A percentile compares a stretch with the other conserved stretches of the same genome.
These are phyloP conservation scores for Platanthera guangdongensis DNA, from an alignment of 106 monocot genomes.

Conservation along the genomic window DNA sequence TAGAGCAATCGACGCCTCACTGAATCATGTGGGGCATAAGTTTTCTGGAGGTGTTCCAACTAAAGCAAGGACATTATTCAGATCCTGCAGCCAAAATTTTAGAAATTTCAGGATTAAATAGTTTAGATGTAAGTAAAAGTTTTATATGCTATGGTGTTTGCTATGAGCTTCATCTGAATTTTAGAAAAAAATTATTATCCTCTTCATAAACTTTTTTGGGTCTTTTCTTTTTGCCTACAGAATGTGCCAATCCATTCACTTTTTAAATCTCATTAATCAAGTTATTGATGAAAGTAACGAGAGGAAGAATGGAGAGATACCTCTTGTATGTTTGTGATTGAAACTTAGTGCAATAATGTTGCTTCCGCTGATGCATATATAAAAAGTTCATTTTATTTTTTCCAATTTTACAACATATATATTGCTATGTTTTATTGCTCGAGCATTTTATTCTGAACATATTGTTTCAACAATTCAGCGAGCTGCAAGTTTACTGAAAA, in stretches of 20 bases:
- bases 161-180: background rate
- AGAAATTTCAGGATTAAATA: slow-evolving; percentile 78
- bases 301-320: slow-evolving; percentile 86
- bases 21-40: slow-evolving; percentile 38
- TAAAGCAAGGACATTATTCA: slow-evolving; percentile 57
- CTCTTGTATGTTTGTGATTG: slow-evolving; percentile 65
- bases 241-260: slow-evolving; percentile 84
- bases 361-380: background rate
- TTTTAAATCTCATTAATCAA: slow-evolving; percentile 54
- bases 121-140: slow-evolving; percentile 64
- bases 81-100: slow-evolving; percentile 65
- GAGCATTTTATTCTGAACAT: background rate
- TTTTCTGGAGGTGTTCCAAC: slow-evolving; percentile 71
- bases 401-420: background rate
- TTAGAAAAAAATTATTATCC: background rate
- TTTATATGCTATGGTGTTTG: slow-evolving; percentile 1
- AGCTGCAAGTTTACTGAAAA: slow-evolving; percentile 63
- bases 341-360: background rate
- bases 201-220: background rate
- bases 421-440: background rate
- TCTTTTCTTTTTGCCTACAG: slow-evolving; percentile 25
- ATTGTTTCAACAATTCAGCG: slow-evolving; percentile 29
- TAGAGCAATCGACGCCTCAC: background rate
- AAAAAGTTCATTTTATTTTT: background rate
- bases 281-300: slow-evolving; percentile 85